A percentile compares a stretch with the other conserved stretches of the same genome.
Conservation (phyloP, 257 asterid species). For the Solanum rostratum region DNA sequence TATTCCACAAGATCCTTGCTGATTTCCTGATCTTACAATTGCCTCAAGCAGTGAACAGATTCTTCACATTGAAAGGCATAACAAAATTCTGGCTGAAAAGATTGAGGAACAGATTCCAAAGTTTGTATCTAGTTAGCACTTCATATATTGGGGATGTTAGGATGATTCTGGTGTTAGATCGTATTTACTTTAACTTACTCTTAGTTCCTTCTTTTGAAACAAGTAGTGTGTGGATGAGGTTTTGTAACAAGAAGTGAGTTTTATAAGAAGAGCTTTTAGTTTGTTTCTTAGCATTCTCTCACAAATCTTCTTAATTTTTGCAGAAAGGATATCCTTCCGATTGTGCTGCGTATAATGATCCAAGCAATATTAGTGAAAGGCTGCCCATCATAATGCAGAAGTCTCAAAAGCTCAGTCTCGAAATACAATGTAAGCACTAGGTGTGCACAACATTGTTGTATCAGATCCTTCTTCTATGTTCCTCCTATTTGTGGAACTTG, state of each 20-base stretch:
- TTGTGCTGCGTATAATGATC: constrained; percentile 86
- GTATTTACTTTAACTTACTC: neutral
- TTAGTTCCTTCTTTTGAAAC: too few relatives aligned
- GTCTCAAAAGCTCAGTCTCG: constrained; percentile 65
- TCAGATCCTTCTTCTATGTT: neutral
- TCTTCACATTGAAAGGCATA: neutral
- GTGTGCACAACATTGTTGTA: constrained; percentile 11
- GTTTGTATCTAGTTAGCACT: neutral
- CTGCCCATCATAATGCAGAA: constrained; percentile 64
- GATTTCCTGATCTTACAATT: neutral
- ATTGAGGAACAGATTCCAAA: neutral
- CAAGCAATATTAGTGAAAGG: constrained; percentile 64
- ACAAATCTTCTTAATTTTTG: constrained; percentile 8
- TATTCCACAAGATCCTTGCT: neutral
- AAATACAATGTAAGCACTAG: constrained; percentile 35
- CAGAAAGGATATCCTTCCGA: constrained; percentile 91
- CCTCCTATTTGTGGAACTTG: neutral
- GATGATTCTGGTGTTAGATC: neutral
- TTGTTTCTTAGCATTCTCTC: neutral
- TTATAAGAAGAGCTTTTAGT: too few relatives aligned
- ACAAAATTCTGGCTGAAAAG: neutral
- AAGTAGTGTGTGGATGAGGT: too few relatives aligned
- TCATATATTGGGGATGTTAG: neutral
- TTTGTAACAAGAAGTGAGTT: too few relatives aligned
- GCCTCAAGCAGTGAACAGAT: neutral